These are phyloP conservation scores for Cladosporium oxysporum DNA, from an alignment of 2,329 filamentous ascomycete species.

Conservation along the genomic window DNA sequence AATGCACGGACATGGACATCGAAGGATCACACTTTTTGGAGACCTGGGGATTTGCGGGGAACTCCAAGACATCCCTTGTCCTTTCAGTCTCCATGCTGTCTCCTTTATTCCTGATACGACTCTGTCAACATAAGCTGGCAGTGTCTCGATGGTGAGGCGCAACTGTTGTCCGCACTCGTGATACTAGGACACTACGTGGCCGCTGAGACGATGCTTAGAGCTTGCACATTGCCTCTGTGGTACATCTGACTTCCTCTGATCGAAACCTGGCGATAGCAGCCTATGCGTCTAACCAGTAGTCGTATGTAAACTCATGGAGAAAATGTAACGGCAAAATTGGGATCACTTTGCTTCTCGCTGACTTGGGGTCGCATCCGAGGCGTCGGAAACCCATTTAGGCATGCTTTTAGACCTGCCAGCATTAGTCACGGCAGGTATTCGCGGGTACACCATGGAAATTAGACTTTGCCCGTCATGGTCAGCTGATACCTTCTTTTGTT, in stretches of 20 bases:
- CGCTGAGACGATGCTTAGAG: background rate
- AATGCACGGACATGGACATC: background rate
- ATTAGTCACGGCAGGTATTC: background rate
- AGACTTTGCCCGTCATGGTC: background rate
- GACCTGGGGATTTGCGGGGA: background rate
- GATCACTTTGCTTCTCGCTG: background rate
- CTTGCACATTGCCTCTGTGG: background rate
- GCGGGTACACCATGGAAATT: background rate
- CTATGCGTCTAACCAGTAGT: background rate
- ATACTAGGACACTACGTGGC: background rate
- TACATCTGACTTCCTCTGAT: background rate
- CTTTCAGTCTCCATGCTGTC: background rate
- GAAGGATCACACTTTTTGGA: background rate
- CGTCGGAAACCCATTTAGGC: background rate
- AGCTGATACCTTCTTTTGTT: background rate
- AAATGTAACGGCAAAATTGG: background rate
- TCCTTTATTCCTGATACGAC: background rate
- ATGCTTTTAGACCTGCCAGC: background rate
- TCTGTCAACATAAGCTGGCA: background rate
- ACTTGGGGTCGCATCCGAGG: no score
- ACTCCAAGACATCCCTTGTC: background rate
- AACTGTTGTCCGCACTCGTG: background rate
- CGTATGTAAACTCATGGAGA: background rate
- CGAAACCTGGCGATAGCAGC: background rate
- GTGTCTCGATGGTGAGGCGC: background rate